Evolutionary conservation across 78 protist species (phyloP), one percentile per base, ranked within the genome.

Genomic region (slime mould (Dictyostelium discoideum)): DNA sequence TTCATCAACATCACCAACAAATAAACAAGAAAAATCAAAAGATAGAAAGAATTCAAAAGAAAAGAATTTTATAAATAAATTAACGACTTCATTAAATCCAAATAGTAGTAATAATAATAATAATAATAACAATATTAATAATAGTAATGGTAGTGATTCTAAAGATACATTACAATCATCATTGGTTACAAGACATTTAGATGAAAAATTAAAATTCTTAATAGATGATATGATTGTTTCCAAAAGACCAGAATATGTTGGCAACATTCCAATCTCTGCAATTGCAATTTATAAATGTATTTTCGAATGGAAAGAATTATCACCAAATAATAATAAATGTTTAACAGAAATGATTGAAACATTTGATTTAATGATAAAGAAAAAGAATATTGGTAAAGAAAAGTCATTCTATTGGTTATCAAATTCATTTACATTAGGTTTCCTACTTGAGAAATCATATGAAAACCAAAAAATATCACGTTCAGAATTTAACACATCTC

Each of bases 381-480:
- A 67, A 85, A 80, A 90, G 14, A 82, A 63, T n/a, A 90, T 90
- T 83, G 95, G 85, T 73, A 90, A 40, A 72, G 95, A 90, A n/a
- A 82, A 76, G 24, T 42, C 89, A 50, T 77, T 85, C n/a, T 90
- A 90, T 90, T 90, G 95, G 95, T 54, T 90, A 82, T 90, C 95
- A 20, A 72, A 46, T 39, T 69, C 44, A 14, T 90, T 42, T 83
- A 77, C 82, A 11, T 37, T 90, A 14, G 42, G 63, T 9, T 82
- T 63, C 76, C 10, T 90, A 6, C 37, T 90, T 50, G 95, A 90
- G 3, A 26, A 80, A 22, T 44, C 87, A n/a, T 82, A 29, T 54
- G 42, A 26, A 40, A 74, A 69, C 22, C 20, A 29, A 16, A 90
- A 40, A 42, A 5, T 10, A 29, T 22, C 69, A 32, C 24, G 67